A percentile compares a stretch with the other conserved stretches of the same genome.
Evolutionary conservation across 495 filamentous ascomycete genomes (phyloP).

Genomic region (Gamarada debralockiae): DNA sequence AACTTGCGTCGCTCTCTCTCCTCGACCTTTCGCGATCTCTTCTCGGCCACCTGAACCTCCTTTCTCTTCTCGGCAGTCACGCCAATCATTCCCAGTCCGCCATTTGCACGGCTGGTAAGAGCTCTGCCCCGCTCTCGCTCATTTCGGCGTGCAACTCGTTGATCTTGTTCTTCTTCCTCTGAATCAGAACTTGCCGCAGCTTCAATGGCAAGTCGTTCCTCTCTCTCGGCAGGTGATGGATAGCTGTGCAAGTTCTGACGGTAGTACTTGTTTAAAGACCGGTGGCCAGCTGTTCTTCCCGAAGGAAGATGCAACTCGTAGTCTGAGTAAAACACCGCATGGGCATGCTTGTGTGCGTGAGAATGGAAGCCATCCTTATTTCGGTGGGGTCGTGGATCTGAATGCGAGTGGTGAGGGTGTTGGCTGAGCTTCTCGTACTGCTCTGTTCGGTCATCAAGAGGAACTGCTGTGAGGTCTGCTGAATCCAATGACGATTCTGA

Average conservation of each 20-base stretch:
- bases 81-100: slow-evolving; percentile 71
- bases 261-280: slow-evolving; percentile 80
- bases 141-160: slow-evolving; percentile 27
- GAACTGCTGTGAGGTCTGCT: slow-evolving; percentile 67
- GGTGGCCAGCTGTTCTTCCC: slow-evolving; percentile 85
- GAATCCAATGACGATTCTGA: slow-evolving; percentile 79
- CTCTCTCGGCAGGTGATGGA: slow-evolving; percentile 64
- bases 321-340: slow-evolving; percentile 81
- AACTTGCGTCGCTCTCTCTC: slow-evolving; percentile 54
- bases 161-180: slow-evolving; percentile 29
- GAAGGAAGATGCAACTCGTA: slow-evolving; percentile 93
- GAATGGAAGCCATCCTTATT: slow-evolving; percentile 70
- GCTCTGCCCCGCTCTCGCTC: slow-evolving; percentile 53
- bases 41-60: slow-evolving; percentile 58
- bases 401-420: slow-evolving; percentile 62
- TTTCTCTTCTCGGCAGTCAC: slow-evolving; percentile 66
- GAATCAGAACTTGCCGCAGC: slow-evolving; percentile 33
- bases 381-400: slow-evolving; percentile 61
- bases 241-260: slow-evolving; percentile 88
- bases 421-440: slow-evolving; percentile 55
- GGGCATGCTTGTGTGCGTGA: slow-evolving; percentile 57
- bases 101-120: slow-evolving; percentile 61
- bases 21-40: slow-evolving; percentile 59
- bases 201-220: slow-evolving; percentile 52
- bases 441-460: slow-evolving; percentile 58